Base-by-base conservation (phyloP, 495 filamentous ascomycete species). In the Penicillium cosmopolitanum region DNA sequence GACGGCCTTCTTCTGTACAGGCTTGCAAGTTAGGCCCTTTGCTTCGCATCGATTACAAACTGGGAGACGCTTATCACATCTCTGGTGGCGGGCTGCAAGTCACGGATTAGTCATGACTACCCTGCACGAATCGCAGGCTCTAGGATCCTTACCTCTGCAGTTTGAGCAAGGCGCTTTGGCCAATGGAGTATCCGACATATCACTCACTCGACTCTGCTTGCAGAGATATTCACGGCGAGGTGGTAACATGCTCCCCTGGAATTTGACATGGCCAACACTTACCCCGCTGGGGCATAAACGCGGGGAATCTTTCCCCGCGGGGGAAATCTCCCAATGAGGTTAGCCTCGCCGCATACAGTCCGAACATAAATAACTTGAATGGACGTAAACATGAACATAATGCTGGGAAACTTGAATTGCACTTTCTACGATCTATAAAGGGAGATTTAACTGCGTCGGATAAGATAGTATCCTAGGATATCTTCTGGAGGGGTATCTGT, bases 21-120 rank as follows among this genome's bases (percentile, higher is more conserved):
- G 55, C 18, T 33, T 56, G 43, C 64, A 67, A 0, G 58, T 51
- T 16, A 67, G 64, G 0, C 64, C 54, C 40, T 58, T 67, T 4
- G 10, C 16, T 16, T 62, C 52, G 35, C 61, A 68, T 47, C 62
- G 34, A 36, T 25, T 51, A 40, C 62, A 65, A 23, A 60, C 36
- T 4, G 66, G 62, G n/a, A 36, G 56, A 38, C 51, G 56, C 25
- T 62, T 60, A 43, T 65, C 62, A 48, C 46, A 48, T 48, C 23
- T 48, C 46, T 48, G 46, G 15, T 48, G 46, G 6, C 46, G 46
- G 23, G 46, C 46, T 48, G 21, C 46, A 23, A 28, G 19, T 48
- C 16, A 44, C 16, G 9, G 6, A 19, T 44, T 10, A 44, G 42
- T 18, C 42, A 44, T 4, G 42, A 16, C 42, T n/a, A 13, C 5